Base-by-base conservation (phyloP, 805 yeast genomes). In the Saturnispora serradocipensis region DNA sequence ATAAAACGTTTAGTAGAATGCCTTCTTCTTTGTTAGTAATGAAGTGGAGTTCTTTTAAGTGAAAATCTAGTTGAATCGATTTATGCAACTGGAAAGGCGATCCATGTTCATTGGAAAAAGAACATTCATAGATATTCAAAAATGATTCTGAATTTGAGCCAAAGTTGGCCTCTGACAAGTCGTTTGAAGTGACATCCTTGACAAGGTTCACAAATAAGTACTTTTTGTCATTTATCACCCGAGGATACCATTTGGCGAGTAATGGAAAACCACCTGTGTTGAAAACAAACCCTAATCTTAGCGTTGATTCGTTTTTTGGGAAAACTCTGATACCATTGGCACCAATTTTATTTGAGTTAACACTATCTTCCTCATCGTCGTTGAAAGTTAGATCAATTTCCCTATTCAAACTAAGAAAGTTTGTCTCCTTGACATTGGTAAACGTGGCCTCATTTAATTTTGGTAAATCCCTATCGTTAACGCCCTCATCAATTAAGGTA, bases 191-290 rank as follows among this genome's bases (percentile, higher is more conserved):
- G 15, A 42, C 32, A 8, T 48, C 28, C 22, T 56, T 52, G 10
- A 59, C 48, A 5, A 61, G 57, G 15, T 64, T 59, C 1, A 67
- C 64, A 56, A 67, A 65, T 15, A 67, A 45, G 46, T 58, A 67
- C 28, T 55, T 51, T 15, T 55, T 56, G 5, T 46, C 54, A 32
- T 53, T 44, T 3, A 61, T 50, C 4, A 47, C 34, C 34, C 56
- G 54, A 39, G 62, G 58, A 25, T 58, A 51, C 67, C 69, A 67
- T 22, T 58, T 56, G 10, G 59, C 51, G 5, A 54, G 47, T 11
- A 65, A 22, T 3, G 70, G 67, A 3, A 61, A 16, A 1, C 69
- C 70, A 20, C 70, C 70, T 7, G 65, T 59, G 46, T 65, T 66
- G 2, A 62, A 39, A 2, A 61, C 57, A 22, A 53, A 48, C 0